A percentile compares a stretch with the other conserved stretches of the same genome.
Evolutionary conservation across 106 monocot species (phyloP).

Genomic region (Posidonia australis): DNA sequence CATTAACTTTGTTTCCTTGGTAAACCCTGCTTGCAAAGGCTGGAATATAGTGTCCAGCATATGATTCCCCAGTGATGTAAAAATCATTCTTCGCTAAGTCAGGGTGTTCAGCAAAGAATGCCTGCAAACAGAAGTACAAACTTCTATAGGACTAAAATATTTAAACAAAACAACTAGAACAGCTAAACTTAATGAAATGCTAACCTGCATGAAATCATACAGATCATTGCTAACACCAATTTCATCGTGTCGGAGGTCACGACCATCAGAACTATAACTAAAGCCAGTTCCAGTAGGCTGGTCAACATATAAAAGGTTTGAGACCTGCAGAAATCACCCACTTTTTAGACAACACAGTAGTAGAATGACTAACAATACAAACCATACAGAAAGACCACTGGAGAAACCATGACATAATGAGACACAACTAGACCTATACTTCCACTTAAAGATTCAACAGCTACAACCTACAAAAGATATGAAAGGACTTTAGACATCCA

Average conservation of each 20-base stretch:
- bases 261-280: conserved; percentile 48
- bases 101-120: conserved; percentile 66
- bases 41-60: conserved; percentile 93
- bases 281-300: conserved; percentile 83
- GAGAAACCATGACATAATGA: too few species aligned
- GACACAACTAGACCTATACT: too few species aligned
- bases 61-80: conserved; percentile 89
- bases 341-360: not conserved
- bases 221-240: conserved; percentile 66
- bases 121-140: conserved; percentile 23
- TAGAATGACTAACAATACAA: too few species aligned
- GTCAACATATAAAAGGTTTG: conserved; percentile 65
- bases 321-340: conserved; percentile 26
- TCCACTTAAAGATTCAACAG: too few species aligned
- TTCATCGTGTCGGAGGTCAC: conserved; percentile 56
- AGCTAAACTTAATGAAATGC: not conserved
- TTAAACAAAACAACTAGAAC: too few species aligned
- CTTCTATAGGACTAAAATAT: not conserved
- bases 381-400: too few species aligned
- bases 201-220: conserved; percentile 51
- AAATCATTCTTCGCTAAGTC: conserved; percentile 68
- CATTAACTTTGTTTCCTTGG: conserved; percentile 65
- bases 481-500: too few species aligned
- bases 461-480: too few species aligned
- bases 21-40: conserved; percentile 75